Evolutionary conservation across 2,329 filamentous ascomycete species (phyloP).

Genomic region (Neofusicoccum ribis): DNA sequence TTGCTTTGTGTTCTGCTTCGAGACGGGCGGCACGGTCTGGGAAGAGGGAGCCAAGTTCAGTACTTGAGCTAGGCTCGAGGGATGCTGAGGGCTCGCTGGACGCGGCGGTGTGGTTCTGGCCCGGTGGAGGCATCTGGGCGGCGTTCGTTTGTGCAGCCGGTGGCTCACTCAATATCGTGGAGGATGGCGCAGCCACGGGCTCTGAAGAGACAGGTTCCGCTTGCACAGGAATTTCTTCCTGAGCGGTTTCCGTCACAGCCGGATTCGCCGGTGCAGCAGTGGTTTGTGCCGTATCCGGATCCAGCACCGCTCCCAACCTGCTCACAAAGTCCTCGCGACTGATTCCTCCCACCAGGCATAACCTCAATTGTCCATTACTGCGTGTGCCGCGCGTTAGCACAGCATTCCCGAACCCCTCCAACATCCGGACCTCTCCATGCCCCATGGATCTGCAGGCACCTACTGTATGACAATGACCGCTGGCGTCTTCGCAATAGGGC

Average conservation of each 20-base stretch:
- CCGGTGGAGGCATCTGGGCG: not conserved
- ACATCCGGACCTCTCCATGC: not conserved
- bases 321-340: conserved; percentile 66
- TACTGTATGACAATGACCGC: conserved; percentile 77
- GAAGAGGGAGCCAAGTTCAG: conserved; percentile 2
- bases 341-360: conserved; percentile 69
- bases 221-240: not conserved
- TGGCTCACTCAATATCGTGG: not conserved
- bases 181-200: not conserved
- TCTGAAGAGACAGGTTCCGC: not conserved
- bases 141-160: conserved; percentile 20
- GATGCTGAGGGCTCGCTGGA: not conserved
- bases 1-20: conserved; percentile 35
- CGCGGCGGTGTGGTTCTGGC: conserved; percentile 1
- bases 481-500: conserved; percentile 75
- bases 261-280: not conserved
- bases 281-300: conserved; percentile 18
- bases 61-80: not conserved
- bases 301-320: conserved; percentile 44
- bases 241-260: not conserved
- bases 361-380: conserved; percentile 72
- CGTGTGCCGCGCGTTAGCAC: conserved; percentile 22
- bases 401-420: not conserved
- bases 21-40: conserved; percentile 46
- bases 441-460: not conserved